These are phyloP conservation scores for Hordeum vulgare DNA, from an alignment of 176 grass and related monocot species.

Conservation along the genomic window DNA sequence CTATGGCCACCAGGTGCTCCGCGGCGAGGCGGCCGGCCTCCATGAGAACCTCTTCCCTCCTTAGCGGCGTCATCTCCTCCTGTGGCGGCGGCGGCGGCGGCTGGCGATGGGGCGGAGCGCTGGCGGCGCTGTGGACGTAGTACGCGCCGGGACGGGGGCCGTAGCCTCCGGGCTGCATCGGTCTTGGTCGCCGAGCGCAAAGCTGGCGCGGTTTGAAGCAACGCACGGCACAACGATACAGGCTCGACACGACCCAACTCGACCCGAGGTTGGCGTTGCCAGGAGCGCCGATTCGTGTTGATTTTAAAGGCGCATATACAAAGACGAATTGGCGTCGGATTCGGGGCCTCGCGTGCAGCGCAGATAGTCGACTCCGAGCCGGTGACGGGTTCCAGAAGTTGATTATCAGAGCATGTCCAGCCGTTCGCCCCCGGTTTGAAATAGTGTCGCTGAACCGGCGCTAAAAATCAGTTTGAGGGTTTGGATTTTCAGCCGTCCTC, in stretches of 20 bases:
- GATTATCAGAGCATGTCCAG: too few relatives aligned
- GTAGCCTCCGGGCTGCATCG: not conserved
- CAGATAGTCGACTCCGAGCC: not conserved
- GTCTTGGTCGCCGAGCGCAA: not conserved
- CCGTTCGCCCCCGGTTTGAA: too few relatives aligned
- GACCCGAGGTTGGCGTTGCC: not conserved
- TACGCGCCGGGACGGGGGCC: not conserved
- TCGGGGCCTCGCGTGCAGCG: not conserved
- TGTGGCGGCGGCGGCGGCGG: not conserved
- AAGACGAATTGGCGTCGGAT: not conserved
- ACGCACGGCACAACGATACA: not conserved
- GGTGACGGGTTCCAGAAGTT: not conserved
- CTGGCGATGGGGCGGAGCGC: too few relatives aligned
- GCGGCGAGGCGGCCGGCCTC: constrained; percentile 22
- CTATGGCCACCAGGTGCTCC: constrained; percentile 9
- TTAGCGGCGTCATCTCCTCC: not conserved
- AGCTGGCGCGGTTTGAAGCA: too few relatives aligned
- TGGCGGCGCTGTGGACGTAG: not conserved
- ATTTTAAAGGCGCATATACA: not conserved
- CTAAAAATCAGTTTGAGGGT: too few relatives aligned
- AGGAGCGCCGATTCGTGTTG: not conserved
- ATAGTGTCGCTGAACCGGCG: too few relatives aligned
- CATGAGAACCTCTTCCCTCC: not conserved
- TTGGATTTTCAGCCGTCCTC: too few relatives aligned
- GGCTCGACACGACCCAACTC: not conserved